phyloP scores from a whole-genome alignment of 495 filamentous ascomycete genomes.

The Hypoxylon intermedium region DNA sequence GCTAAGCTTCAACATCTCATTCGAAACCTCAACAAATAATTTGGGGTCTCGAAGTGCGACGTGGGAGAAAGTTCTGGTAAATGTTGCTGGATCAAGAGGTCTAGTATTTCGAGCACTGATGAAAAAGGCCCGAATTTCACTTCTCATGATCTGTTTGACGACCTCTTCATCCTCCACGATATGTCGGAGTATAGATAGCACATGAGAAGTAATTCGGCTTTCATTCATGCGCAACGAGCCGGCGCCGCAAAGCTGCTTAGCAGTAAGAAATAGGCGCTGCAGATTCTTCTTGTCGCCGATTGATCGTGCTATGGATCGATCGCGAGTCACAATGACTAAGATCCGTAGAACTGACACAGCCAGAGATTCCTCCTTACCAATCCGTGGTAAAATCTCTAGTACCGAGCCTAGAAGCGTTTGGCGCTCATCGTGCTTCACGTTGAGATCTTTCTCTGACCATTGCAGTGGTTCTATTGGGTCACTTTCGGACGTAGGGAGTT shows the following conservation, averaged over 20 bases:
- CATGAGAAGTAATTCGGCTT: conserved; percentile 58
- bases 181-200: conserved; percentile 89
- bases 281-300: conserved; percentile 89
- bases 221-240: conserved; percentile 78
- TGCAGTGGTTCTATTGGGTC: conserved; percentile 61
- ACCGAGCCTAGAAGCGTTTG: conserved; percentile 73
- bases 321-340: conserved; percentile 87
- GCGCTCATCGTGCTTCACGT: conserved; percentile 71
- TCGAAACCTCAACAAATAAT: conserved; percentile 88
- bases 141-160: conserved; percentile 88
- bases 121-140: conserved; percentile 76
- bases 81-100: conserved; percentile 71
- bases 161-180: conserved; percentile 93
- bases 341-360: conserved; percentile 84
- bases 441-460: conserved; percentile 66
- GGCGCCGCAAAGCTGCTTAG: conserved; percentile 83
- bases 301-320: conserved; percentile 71
- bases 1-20: conserved; percentile 80
- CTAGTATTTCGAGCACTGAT: conserved; percentile 71
- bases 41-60: conserved; percentile 83
- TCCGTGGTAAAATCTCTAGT: conserved; percentile 79
- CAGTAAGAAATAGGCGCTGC: conserved; percentile 89
- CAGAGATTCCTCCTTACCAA: conserved; percentile 85
- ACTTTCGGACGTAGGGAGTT: conserved; percentile 63
- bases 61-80: conserved; percentile 79